Evolutionary conservation across 2,329 filamentous ascomycete genomes (phyloP).

Genomic region (Shiraia bambusicola): DNA sequence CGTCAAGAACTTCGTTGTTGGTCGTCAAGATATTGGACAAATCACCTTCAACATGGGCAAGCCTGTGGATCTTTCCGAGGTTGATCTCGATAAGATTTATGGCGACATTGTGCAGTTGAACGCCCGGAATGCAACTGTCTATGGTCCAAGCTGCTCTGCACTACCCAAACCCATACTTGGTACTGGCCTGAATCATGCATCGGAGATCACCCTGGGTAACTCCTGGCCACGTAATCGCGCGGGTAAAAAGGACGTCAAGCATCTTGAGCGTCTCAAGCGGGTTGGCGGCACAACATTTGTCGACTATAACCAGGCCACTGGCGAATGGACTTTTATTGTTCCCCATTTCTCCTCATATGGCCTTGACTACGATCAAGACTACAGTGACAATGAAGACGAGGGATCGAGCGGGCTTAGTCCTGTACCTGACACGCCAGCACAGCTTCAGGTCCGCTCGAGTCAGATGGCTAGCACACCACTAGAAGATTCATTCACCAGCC

Average conservation of each 20-base stretch:
- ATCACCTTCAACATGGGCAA: slow-evolving; percentile 67
- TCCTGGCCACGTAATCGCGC: slow-evolving; percentile 82
- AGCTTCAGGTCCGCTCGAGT: slow-evolving; percentile 30
- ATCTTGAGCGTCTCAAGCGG: slow-evolving; percentile 76
- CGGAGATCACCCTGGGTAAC: slow-evolving; percentile 83
- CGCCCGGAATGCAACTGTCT: slow-evolving; percentile 83
- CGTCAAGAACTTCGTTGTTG: slow-evolving; percentile 75
- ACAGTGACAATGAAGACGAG: slow-evolving; percentile 62
- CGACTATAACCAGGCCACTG: slow-evolving; percentile 74
- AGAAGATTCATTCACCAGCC: slow-evolving; percentile 43
- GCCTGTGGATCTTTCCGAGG: slow-evolving; percentile 73
- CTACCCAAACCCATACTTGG: slow-evolving; percentile 51
- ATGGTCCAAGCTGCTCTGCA: slow-evolving; percentile 49
- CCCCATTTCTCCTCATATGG: slow-evolving; percentile 96
- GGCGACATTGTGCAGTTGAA: slow-evolving; percentile 74
- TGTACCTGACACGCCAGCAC: slow-evolving; percentile 49
- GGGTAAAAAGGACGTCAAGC: slow-evolving; percentile 72
- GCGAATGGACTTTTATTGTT: slow-evolving; percentile 90
- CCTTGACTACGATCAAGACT: slow-evolving; percentile 70
- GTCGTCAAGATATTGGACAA: slow-evolving; percentile 76
- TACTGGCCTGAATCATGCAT: slow-evolving; percentile 88
- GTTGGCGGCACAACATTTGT: slow-evolving; percentile 81
- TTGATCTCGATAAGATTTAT: slow-evolving; percentile 78
- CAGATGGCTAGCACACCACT: slow-evolving; percentile 39
- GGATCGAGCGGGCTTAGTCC: slow-evolving; percentile 43